Evolutionary conservation across 108 stramenopile genomes (phyloP), one percentile per base, ranked within the genome.

Genomic region (Nannochloropsis granulata): DNA sequence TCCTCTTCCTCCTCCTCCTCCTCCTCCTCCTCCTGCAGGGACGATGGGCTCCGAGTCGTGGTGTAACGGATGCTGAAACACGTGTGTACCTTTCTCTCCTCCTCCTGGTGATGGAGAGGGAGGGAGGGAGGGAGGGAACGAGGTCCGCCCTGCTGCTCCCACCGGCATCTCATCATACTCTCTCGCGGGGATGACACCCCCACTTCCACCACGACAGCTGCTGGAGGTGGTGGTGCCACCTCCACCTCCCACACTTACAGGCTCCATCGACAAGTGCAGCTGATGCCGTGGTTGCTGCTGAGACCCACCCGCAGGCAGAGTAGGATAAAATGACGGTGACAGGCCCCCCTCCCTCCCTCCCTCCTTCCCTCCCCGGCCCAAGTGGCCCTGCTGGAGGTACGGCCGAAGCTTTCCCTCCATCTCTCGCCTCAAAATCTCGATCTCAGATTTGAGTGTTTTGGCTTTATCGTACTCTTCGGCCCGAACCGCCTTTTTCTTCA

Each of bases 381-480:
- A n/a, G 56, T 71, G 25, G 13, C 14, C 34, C 2, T 83, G 14
- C 78, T 24, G 82, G 14, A 34, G 34, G 34, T 34, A 34, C 34
- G 34, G 34, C 34, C 34, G 34, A 5, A 34, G 34, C 34, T 34
- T 34, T 34, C 34, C 45, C 23, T 26, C 79, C 16, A 90, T 82
- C 43, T 88, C 78, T 13, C 19, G 79, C 10, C 90, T 82, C 25
- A 90, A 34, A 12, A n/a, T 34, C n/a, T 83, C 82, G 42, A 83
- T 88, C 24, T 86, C 86, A 13, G 12, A 25, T 44, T 90, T 90
- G 43, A 90, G 12, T 0, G 26, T 44, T 13, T 85, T 83, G 12
- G 90, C 90, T 13, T 45, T 44, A 78, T 90, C 90, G 78, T 90
- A 90, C 23, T 90, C 90, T 80, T 90, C 90, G 0, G 44, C 83